Base-by-base conservation (phyloP, 139 green algal genomes). In the Chlorella sp. region DNA sequence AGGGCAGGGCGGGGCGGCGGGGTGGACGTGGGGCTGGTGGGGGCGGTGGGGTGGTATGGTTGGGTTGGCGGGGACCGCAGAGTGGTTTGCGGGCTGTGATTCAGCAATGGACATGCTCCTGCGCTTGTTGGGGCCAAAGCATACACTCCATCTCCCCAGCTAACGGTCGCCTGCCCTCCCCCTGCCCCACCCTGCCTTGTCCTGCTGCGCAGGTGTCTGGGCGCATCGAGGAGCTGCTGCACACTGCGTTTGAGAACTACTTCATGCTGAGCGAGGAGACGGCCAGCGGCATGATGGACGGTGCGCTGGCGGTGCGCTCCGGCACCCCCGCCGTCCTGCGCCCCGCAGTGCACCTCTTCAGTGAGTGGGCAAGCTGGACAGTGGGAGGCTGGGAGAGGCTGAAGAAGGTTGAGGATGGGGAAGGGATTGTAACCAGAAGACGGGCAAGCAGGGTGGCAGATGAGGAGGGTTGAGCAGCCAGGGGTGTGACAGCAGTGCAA, bases 211-310 rank as follows among this genome's bases (percentile, higher is more conserved):
- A 87, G 84, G 87, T 96, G 28, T 77, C 86, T 69, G 48, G 77
- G 16, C 82, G 82, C 21, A 87, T 91, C 34, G 91, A 94, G 68
- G 89, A 85, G 42, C 88, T 95, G 91, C 88, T 96, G 28, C 89
- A 89, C 32, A 39, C 79, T 3, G 78, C 61, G 36, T 95, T 96
- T 87, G 94, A 96, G 57, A 93, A 94, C 71, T 96, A 96, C 89
- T 93, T 93, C 86, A 76, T 88, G 61, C 78, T 93, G 16, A 92
- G 89, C 37, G 93, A 96, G 79, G 93, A 96, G 66, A 86, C 89
- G 2, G 76, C 79, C 22, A 88, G 34, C 42, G 94, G 93, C 37
- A 88, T 96, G 39, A 82, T 91, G 85, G 91, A 94, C 18, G 93
- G 90, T 39, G 88, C 89, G 14, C 75, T 88, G 42, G 79, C 82